A percentile compares a stretch with the other conserved stretches of the same genome.
These are phyloP conservation scores for Rhizopus stolonifer DNA, from an alignment of 371 early-diverging fungal genomes.

Conservation along the genomic window DNA sequence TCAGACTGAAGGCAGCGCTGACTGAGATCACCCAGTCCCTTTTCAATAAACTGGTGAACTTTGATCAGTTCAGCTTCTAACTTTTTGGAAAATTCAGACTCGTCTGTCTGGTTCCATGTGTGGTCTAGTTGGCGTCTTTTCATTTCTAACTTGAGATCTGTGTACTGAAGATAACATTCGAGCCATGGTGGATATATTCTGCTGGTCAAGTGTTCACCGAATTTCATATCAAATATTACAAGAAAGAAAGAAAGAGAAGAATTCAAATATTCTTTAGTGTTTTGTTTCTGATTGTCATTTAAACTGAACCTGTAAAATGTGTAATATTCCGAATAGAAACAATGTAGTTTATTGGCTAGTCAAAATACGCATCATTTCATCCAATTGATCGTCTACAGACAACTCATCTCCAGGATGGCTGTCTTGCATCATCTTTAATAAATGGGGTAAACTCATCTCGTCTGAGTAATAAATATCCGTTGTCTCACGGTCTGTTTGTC, in stretches of 20 bases:
- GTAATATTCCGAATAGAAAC: too few species aligned
- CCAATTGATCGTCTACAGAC: constrained; percentile 40
- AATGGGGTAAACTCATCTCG: constrained; percentile 31
- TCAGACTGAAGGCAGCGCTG: constrained; percentile 75
- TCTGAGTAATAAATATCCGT: constrained; percentile 45
- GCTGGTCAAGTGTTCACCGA: constrained; percentile 38
- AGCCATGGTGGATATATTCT: constrained; percentile 46
- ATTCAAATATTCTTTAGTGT: not conserved
- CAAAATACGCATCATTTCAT: constrained; percentile 35
- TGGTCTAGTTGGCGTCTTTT: constrained; percentile 36
- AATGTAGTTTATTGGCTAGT: constrained; percentile 16
- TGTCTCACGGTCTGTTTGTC: constrained; percentile 6
- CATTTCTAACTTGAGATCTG: constrained; percentile 32
- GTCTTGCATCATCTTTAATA: constrained; percentile 39
- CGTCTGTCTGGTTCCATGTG: constrained; percentile 64
- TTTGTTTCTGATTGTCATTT: not conserved
- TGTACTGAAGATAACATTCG: constrained; percentile 41
- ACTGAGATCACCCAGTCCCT: constrained; percentile 70
- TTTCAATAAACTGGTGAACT: constrained; percentile 76
- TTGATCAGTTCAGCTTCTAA: constrained; percentile 83
- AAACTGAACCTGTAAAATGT: constrained; percentile 1
- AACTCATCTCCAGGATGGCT: constrained; percentile 18
- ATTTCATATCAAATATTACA: constrained; percentile 32
- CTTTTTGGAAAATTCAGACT: constrained; percentile 68
- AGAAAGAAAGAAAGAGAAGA: constrained; percentile 3